These are phyloP conservation scores for Falciphora oryzae DNA, from an alignment of 2,329 filamentous ascomycete genomes.

Conservation along the genomic window DNA sequence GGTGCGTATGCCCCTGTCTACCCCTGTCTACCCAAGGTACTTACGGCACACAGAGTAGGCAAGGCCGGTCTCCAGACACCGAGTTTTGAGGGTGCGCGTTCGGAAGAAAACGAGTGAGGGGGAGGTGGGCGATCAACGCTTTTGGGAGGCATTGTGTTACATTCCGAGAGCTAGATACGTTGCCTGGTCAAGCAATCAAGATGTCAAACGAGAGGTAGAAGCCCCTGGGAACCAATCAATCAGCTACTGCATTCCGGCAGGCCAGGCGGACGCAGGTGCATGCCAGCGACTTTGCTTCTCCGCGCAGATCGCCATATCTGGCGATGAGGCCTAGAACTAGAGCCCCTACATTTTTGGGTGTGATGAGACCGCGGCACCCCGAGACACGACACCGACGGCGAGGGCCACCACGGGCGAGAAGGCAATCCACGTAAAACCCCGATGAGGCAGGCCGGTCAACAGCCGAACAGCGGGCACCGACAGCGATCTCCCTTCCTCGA, in stretches of 20 bases:
- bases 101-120: background rate
- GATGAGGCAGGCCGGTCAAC: too few species aligned
- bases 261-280: background rate
- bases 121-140: background rate
- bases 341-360: too few species aligned
- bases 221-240: background rate
- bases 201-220: background rate
- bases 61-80: too few species aligned
- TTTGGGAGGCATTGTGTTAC: background rate
- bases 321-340: too few species aligned
- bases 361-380: too few species aligned
- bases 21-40: too few species aligned
- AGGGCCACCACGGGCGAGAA: background rate
- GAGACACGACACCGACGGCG: background rate
- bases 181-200: background rate
- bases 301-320: too few species aligned
- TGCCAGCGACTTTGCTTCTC: background rate
- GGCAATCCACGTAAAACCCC: too few species aligned
- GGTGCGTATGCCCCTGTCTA: too few species aligned
- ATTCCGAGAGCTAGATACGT: background rate
- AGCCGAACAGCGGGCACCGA: too few species aligned
- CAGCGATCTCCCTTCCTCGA: background rate
- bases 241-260: background rate
- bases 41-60: too few species aligned
- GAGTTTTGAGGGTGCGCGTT: too few species aligned